phyloP scores from a whole-genome alignment of 306 rosid species.

The Trifolium dubium region DNA sequence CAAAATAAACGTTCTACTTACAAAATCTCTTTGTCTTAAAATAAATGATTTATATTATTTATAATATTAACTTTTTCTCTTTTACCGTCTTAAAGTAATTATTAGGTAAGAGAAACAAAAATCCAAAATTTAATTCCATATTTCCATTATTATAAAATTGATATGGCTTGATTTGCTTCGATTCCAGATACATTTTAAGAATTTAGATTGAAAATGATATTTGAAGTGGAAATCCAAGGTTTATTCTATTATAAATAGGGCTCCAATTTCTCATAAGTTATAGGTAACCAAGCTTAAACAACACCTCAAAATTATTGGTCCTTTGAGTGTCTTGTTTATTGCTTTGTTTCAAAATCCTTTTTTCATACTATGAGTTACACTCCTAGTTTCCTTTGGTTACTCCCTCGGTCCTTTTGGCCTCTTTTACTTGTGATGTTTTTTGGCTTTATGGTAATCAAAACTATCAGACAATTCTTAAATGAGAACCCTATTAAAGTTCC shows the following conservation, averaged over 20 bases:
- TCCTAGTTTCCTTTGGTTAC: not conserved
- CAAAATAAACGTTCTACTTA: too few relatives aligned
- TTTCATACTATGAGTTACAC: constrained; percentile 7
- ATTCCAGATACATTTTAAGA: too few relatives aligned
- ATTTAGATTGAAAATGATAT: too few relatives aligned
- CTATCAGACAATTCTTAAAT: not conserved
- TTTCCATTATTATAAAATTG: too few relatives aligned
- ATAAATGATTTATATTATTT: too few relatives aligned
- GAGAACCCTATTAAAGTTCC: not conserved
- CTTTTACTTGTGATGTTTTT: not conserved
- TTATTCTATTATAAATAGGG: constrained; percentile 3
- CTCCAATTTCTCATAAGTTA: not conserved
- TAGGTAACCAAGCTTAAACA: not conserved
- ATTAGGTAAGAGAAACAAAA: too few relatives aligned
- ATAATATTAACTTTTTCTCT: too few relatives aligned
- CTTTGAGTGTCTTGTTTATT: not conserved
- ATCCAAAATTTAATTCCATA: too few relatives aligned
- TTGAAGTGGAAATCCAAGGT: too few relatives aligned
- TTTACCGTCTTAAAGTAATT: too few relatives aligned
- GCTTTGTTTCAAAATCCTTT: not conserved
- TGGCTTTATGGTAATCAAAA: not conserved
- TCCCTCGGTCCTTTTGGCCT: not conserved
- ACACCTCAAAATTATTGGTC: not conserved
- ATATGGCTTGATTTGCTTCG: too few relatives aligned
- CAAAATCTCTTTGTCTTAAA: too few relatives aligned